Evolutionary conservation across 371 early-diverging fungal species (phyloP).

Genomic region (Lichtheimia hyalospora): DNA sequence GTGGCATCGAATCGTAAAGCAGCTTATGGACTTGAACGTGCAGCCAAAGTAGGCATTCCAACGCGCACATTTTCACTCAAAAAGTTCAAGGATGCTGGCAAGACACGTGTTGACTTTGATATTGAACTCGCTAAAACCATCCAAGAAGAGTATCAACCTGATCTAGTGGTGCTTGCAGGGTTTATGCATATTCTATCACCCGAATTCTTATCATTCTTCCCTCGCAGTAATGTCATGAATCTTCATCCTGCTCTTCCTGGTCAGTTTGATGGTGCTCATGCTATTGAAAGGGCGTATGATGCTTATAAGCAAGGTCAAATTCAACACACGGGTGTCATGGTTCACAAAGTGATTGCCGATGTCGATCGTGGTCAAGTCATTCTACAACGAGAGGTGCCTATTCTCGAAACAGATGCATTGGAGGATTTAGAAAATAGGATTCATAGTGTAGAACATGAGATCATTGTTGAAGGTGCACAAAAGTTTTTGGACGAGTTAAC

Average conservation of each 20-base stretch:
- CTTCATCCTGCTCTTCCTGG: slow-evolving; percentile 96
- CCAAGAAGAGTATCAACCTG: slow-evolving; percentile 56
- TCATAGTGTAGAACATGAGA: slow-evolving; percentile 82
- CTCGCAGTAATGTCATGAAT: slow-evolving; percentile 76
- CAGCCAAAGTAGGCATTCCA: slow-evolving; percentile 78
- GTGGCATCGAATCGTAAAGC: slow-evolving; percentile 81
- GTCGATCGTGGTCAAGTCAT: slow-evolving; percentile 94
- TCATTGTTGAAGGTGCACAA: slow-evolving; percentile 74
- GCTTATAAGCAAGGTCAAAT: slow-evolving; percentile 80
- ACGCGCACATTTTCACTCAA: slow-evolving; percentile 79
- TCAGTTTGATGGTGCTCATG: slow-evolving; percentile 92
- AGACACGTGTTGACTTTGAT: slow-evolving; percentile 88
- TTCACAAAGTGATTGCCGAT: slow-evolving; percentile 92
- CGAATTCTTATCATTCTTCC: slow-evolving; percentile 75
- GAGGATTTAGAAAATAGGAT: slow-evolving; percentile 84
- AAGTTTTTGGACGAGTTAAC: slow-evolving; percentile 31
- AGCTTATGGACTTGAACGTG: slow-evolving; percentile 86
- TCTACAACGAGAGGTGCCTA: slow-evolving; percentile 74
- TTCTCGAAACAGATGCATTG: slow-evolving; percentile 74
- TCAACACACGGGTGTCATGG: slow-evolving; percentile 91
- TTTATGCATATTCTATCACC: slow-evolving; percentile 96
- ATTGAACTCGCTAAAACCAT: slow-evolving; percentile 77
- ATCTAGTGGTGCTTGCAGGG: slow-evolving; percentile 91
- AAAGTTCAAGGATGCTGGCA: slow-evolving; percentile 75
- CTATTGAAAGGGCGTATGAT: slow-evolving; percentile 90